Conservation (phyloP, 805 yeast species). For the Metschnikowia santaceciliae region DNA sequence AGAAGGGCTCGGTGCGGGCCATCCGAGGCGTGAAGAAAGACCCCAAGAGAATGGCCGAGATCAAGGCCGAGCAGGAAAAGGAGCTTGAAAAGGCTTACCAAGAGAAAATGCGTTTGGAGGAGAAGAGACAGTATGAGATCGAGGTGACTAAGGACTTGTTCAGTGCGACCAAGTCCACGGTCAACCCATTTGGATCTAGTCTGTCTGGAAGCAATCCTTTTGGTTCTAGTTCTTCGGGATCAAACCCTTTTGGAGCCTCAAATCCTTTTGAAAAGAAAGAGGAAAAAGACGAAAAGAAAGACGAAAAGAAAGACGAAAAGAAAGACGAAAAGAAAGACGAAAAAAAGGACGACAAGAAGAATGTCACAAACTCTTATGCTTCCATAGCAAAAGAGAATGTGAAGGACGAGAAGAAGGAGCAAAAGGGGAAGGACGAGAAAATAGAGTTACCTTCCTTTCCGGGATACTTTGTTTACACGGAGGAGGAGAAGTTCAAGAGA, state of each 20-base stretch:
- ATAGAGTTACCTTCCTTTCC: conserved; percentile 47
- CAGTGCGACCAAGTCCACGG: conserved; percentile 16
- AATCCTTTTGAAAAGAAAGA: not conserved
- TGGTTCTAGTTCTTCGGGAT: not conserved
- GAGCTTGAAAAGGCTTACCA: conserved; percentile 32
- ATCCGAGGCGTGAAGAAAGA: conserved; percentile 72
- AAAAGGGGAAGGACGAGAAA: not conserved
- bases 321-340: conserved; percentile 8
- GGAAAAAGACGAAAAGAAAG: conserved; percentile 8
- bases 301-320: too few relatives aligned
- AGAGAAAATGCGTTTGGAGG: conserved; percentile 39
- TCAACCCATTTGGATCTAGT: conserved; percentile 38
- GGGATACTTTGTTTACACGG: conserved; percentile 68
- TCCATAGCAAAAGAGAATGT: not conserved
- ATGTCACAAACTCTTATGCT: not conserved
- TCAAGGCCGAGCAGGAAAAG: conserved; percentile 33
- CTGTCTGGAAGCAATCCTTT: conserved; percentile 22
- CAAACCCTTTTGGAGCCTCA: too few relatives aligned
- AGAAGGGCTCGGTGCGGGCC: conserved; percentile 68
- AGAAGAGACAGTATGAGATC: conserved; percentile 36
- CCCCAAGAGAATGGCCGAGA: conserved; percentile 40
- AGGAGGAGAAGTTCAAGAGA: conserved; percentile 60
- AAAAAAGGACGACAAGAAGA: not conserved
- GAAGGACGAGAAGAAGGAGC: conserved; percentile 5
- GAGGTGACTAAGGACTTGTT: conserved; percentile 41